These are phyloP conservation scores for Entomortierella beljakovae DNA, from an alignment of 192 early-diverging fungal species.

Conservation along the genomic window DNA sequence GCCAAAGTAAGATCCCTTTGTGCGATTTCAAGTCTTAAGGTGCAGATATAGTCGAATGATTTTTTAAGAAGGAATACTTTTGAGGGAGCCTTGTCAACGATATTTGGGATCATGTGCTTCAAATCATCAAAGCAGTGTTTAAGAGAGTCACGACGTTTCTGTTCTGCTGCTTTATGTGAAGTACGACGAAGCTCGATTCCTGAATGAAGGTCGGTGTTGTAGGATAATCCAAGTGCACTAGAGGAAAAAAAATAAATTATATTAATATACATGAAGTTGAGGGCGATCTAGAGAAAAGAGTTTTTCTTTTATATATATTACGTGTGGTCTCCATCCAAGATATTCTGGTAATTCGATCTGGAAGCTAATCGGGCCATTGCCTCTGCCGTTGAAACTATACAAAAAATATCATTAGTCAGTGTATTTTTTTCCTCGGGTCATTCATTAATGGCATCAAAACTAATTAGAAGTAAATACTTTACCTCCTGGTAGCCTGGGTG, in stretches of 20 bases:
- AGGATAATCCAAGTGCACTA: conserved; percentile 77
- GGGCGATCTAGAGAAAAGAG: background rate
- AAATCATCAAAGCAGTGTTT: conserved; percentile 92
- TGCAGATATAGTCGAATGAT: conserved; percentile 70
- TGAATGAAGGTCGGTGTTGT: conserved; percentile 78
- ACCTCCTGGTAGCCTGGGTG: conserved; percentile 57
- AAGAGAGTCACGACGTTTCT: conserved; percentile 93
- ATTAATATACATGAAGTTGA: background rate
- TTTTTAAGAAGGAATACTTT: conserved; percentile 86
- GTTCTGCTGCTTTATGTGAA: conserved; percentile 96
- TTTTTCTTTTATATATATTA: conserved; percentile 27
- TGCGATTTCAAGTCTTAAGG: conserved; percentile 56
- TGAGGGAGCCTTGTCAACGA: conserved; percentile 85
- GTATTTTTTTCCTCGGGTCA: too few relatives aligned
- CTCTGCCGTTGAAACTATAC: conserved; percentile 44
- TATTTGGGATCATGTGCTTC: conserved; percentile 72
- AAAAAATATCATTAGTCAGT: too few relatives aligned
- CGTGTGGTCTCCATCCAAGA: conserved; percentile 89
- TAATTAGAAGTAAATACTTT: background rate
- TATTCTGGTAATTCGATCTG: conserved; percentile 85
- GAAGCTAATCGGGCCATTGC: conserved; percentile 59
- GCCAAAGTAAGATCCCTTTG: conserved; percentile 50
- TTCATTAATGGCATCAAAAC: background rate
- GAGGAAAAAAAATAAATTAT: background rate
- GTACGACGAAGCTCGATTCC: conserved; percentile 87